A percentile compares a stretch with the other conserved stretches of the same genome.
phyloP scores from a whole-genome alignment of 2,329 filamentous ascomycete species.

The Penicillium sp. region DNA sequence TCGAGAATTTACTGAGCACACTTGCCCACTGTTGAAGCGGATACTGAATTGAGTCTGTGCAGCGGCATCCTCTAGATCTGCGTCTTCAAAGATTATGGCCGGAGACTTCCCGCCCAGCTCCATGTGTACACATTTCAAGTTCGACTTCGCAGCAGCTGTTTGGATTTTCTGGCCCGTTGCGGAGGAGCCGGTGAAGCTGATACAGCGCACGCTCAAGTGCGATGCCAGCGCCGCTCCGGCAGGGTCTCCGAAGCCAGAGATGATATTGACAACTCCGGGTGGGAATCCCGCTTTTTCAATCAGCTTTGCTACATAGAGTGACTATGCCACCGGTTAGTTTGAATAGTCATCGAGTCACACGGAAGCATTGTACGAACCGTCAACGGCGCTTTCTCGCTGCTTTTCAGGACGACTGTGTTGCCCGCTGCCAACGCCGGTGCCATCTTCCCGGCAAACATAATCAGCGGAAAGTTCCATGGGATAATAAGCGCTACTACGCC shows the following conservation, averaged over 20 bases:
- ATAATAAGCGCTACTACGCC: constrained; percentile 58
- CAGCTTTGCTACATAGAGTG: constrained; percentile 36
- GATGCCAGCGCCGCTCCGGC: constrained; percentile 47
- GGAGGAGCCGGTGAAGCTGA: constrained; percentile 60
- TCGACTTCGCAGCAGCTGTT: constrained; percentile 33
- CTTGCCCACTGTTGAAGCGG: constrained; percentile 55
- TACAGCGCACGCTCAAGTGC: constrained; percentile 60
- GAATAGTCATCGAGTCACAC: background rate
- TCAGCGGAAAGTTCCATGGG: constrained; percentile 54
- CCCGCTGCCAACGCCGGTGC: constrained; percentile 59
- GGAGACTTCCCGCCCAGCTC: constrained; percentile 39
- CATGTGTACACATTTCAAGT: constrained; percentile 35
- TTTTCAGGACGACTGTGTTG: constrained; percentile 60
- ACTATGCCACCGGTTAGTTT: constrained; percentile 18
- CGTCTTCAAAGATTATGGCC: constrained; percentile 36
- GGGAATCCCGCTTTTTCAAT: constrained; percentile 44
- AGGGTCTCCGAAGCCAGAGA: constrained; percentile 61
- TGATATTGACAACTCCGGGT: constrained; percentile 48
- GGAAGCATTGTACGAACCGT: constrained; percentile 40
- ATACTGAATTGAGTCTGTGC: constrained; percentile 48
- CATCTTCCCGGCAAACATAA: constrained; percentile 52
- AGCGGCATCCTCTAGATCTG: constrained; percentile 47
- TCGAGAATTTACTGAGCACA: constrained; percentile 60
- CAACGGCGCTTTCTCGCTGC: constrained; percentile 60
- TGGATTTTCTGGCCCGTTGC: constrained; percentile 54